Percentiles rank a stretch among this genome's conserved stretches.
These are phyloP conservation scores for Meyerozyma athensensis DNA, from an alignment of 1,139 yeast genomes.

Conservation along the genomic window DNA sequence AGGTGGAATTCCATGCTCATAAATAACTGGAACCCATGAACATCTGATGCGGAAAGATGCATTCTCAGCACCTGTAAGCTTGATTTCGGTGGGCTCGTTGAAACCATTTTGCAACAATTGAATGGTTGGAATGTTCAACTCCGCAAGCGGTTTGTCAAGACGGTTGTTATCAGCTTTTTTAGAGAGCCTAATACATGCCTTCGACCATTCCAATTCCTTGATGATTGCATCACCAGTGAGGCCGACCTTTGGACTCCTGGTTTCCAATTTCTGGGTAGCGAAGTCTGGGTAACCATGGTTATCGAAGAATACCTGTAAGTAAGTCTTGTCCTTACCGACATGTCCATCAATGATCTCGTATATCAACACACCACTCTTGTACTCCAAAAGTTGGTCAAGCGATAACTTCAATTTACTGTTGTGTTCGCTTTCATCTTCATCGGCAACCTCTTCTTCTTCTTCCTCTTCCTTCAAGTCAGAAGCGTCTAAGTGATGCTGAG, in stretches of 20 bases:
- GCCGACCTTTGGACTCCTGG: slow-evolving; percentile 41
- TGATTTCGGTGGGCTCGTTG: slow-evolving; percentile 46
- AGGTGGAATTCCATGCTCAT: slow-evolving; percentile 56
- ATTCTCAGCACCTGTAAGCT: slow-evolving; percentile 49
- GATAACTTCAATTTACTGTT: slow-evolving; percentile 50
- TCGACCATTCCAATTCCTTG: slow-evolving; percentile 74
- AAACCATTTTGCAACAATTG: slow-evolving; percentile 66
- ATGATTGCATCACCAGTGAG: slow-evolving; percentile 69
- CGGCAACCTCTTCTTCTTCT: slow-evolving; percentile 33
- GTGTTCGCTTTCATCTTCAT: slow-evolving; percentile 22
- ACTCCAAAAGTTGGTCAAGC: slow-evolving; percentile 56
- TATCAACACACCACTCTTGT: slow-evolving; percentile 73
- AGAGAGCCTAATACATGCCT: slow-evolving; percentile 55
- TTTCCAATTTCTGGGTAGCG: slow-evolving; percentile 43
- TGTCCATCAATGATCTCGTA: slow-evolving; percentile 59
- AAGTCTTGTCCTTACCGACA: slow-evolving; percentile 49
- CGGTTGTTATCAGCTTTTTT: slow-evolving; percentile 50
- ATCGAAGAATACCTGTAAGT: slow-evolving; percentile 72
- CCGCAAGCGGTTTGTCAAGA: slow-evolving; percentile 57
- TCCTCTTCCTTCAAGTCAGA: slow-evolving; percentile 20
- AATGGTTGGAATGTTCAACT: slow-evolving; percentile 60
- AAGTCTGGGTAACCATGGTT: slow-evolving; percentile 61
- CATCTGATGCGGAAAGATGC: slow-evolving; percentile 55
- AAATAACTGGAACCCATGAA: slow-evolving; percentile 74
- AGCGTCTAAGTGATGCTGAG: slow-evolving; percentile 17